These are phyloP conservation scores for Tulasnella sp. DNA, from an alignment of 768 basidiomycete genomes.

Conservation along the genomic window DNA sequence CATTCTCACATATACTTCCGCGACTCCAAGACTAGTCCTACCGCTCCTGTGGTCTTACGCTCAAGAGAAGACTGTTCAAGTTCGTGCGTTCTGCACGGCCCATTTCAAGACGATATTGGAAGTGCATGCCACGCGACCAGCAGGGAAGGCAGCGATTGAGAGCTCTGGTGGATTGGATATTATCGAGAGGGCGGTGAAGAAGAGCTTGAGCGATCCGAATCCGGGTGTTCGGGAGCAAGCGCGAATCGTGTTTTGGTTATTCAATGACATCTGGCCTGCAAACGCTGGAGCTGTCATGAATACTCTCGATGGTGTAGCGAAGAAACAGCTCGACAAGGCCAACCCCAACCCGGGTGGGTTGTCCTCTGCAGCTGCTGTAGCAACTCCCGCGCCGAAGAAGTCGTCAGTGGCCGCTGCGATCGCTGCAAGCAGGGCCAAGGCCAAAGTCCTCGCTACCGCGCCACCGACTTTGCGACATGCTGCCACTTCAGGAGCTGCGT, in stretches of 20 bases:
- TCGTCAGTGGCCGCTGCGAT: constrained; percentile 78
- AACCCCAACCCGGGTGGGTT: constrained; percentile 45
- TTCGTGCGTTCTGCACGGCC: constrained; percentile 53
- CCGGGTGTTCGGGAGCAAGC: constrained; percentile 67
- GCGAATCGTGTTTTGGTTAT: constrained; percentile 71
- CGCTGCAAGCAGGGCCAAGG: constrained; percentile 83
- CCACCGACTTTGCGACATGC: constrained; percentile 76
- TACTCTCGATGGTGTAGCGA: constrained; percentile 54
- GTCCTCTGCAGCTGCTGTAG: constrained; percentile 33
- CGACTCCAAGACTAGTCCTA: constrained; percentile 60
- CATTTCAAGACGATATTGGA: constrained; percentile 75
- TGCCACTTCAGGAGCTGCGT: constrained; percentile 56
- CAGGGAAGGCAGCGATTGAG: constrained; percentile 58
- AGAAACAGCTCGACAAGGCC: constrained; percentile 79
- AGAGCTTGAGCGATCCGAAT: constrained; percentile 68
- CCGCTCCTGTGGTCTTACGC: constrained; percentile 59
- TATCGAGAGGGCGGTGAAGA: constrained; percentile 66
- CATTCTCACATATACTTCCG: constrained; percentile 63
- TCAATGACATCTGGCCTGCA: constrained; percentile 66
- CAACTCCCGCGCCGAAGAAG: constrained; percentile 62
- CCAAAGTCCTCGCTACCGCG: constrained; percentile 72
- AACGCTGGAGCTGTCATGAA: constrained; percentile 56
- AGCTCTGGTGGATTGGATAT: constrained; percentile 56
- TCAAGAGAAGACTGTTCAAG: constrained; percentile 75
- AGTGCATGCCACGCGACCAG: constrained; percentile 50